Conservation (phyloP, 306 rosid species). For the Malus fusca region DNA sequence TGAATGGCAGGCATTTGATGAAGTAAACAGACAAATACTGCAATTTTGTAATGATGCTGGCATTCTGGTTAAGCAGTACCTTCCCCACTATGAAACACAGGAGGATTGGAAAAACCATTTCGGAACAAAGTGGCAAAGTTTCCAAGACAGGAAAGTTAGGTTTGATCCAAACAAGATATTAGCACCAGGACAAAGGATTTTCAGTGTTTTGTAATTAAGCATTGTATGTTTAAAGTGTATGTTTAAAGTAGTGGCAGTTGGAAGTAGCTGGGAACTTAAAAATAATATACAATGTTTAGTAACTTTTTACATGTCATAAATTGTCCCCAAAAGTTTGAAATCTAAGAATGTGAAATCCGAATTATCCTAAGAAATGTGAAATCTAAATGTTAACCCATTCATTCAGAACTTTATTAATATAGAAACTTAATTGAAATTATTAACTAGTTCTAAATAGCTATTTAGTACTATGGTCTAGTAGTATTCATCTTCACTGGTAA, state of each 20-base stretch:
- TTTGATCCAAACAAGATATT: constrained; percentile 66
- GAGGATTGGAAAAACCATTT: constrained; percentile 52
- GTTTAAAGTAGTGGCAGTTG: background rate
- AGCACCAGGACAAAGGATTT: constrained; percentile 78
- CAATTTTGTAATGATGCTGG: constrained; percentile 36
- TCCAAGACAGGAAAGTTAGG: constrained; percentile 31
- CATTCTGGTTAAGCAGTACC: constrained; percentile 48
- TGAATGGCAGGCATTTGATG: constrained; percentile 21
- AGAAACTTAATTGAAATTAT: too few species aligned
- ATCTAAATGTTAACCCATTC: background rate
- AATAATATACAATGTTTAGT: background rate
- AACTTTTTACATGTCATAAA: too few species aligned
- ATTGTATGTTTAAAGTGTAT: background rate
- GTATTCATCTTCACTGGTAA: too few species aligned
- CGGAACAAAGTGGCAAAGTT: constrained; percentile 58
- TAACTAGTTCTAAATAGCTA: too few species aligned
- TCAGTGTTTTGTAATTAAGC: constrained; percentile 13
- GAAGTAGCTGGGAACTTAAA: background rate
- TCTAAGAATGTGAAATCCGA: background rate
- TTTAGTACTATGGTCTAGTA: too few species aligned
- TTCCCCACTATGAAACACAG: constrained; percentile 37
- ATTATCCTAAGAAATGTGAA: background rate
- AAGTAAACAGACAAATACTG: constrained; percentile 38
- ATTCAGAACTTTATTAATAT: too few species aligned
- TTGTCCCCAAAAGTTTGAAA: background rate